Conservation (phyloP, 2,329 filamentous ascomycete species). For the Phaeomoniella chlamydospora region DNA sequence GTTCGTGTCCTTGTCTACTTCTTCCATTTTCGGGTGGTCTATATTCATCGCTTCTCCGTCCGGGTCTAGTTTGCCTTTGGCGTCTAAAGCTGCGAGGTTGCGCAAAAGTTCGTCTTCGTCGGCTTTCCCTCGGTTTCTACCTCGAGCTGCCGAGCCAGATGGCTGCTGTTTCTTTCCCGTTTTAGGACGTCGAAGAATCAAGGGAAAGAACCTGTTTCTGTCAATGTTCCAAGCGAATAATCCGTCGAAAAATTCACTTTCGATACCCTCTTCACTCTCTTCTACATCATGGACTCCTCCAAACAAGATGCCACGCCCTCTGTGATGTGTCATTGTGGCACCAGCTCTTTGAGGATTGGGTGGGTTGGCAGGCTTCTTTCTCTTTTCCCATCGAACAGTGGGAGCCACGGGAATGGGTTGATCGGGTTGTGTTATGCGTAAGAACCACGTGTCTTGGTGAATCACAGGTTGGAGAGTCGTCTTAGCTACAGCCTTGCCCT, state of each 20-base stretch:
- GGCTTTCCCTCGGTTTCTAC: slow-evolving; percentile 59
- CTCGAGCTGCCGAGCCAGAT: slow-evolving; percentile 22
- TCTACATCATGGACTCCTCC: slow-evolving; percentile 91
- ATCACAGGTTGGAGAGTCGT: slow-evolving; percentile 75
- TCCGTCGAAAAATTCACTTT: slow-evolving; percentile 92
- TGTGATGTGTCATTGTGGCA: slow-evolving; percentile 87
- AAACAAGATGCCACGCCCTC: slow-evolving; percentile 82
- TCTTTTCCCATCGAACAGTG: slow-evolving; percentile 73
- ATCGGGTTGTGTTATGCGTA: slow-evolving; percentile 62
- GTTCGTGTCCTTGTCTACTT: slow-evolving; percentile 40
- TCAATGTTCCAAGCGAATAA: slow-evolving; percentile 92
- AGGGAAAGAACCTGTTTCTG: slow-evolving; percentile 83
- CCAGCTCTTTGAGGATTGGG: slow-evolving; percentile 75
- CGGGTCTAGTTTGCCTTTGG: slow-evolving; percentile 48
- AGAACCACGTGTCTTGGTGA: slow-evolving; percentile 89
- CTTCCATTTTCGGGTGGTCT: slow-evolving; percentile 29
- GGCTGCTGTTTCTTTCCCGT: slow-evolving; percentile 43
- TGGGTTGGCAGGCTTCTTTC: slow-evolving; percentile 82
- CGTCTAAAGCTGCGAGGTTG: slow-evolving; percentile 75
- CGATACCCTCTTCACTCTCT: slow-evolving; percentile 83
- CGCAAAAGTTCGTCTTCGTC: slow-evolving; percentile 82
- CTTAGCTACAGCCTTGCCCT: slow-evolving; percentile 44
- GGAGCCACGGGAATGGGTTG: slow-evolving; percentile 55
- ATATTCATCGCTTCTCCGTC: slow-evolving; percentile 28
- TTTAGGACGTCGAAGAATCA: slow-evolving; percentile 61